phyloP scores from a whole-genome alignment of 192 early-diverging fungal species.

The Coemansia sp. region DNA sequence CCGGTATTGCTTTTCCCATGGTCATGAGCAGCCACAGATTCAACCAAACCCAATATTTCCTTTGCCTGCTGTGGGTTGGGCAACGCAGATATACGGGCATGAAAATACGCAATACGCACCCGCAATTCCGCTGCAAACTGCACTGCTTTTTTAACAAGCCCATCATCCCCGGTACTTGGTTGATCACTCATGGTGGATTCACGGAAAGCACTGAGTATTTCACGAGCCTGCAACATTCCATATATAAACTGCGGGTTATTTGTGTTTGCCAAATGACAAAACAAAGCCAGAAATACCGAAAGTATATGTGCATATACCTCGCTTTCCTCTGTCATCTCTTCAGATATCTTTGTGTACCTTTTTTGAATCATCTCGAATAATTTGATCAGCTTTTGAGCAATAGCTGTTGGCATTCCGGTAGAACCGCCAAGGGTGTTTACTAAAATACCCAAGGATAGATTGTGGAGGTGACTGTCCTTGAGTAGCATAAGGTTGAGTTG shows the following conservation, averaged over 20 bases:
- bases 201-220: constrained; percentile 23
- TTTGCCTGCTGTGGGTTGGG: constrained; percentile 22
- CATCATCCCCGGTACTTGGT: not conserved
- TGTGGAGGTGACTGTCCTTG: constrained; percentile 41
- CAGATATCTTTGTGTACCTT: constrained; percentile 20
- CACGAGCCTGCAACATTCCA: constrained; percentile 35
- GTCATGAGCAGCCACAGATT: constrained; percentile 16
- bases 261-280: constrained; percentile 29
- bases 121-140: constrained; percentile 27
- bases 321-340: constrained; percentile 13
- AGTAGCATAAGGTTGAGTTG: constrained; percentile 46
- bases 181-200: constrained; percentile 8
- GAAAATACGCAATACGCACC: constrained; percentile 46
- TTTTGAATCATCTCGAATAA: constrained; percentile 42
- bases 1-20: constrained; percentile 1
- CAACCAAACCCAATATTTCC: constrained; percentile 30
- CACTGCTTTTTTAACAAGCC: constrained; percentile 5
- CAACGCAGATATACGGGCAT: constrained; percentile 36
- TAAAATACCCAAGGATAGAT: constrained; percentile 30
- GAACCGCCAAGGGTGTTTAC: constrained; percentile 30
- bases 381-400: constrained; percentile 41
- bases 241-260: constrained; percentile 50
- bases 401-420: constrained; percentile 13
- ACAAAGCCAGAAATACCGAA: constrained; percentile 23
- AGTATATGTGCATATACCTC: constrained; percentile 30